Base-by-base conservation (phyloP, 2,329 filamentous ascomycete genomes). In the Parastagonospora nodorum region DNA sequence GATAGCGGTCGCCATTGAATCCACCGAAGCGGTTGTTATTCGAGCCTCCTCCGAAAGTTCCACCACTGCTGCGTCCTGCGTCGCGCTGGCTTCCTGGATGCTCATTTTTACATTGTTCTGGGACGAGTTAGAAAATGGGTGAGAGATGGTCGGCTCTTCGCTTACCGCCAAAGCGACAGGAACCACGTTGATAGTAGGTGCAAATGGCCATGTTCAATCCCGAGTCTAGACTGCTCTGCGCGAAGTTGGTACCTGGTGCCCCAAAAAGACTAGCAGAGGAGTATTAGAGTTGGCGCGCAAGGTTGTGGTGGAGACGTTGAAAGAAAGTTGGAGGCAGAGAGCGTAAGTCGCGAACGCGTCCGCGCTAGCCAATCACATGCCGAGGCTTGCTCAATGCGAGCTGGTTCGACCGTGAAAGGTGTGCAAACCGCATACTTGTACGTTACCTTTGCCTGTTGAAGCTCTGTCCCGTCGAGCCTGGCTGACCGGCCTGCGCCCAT, bases 101-200 rank as follows among this genome's bases (percentile, higher is more conserved):
- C 48, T 86, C 83, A 67, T 79, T 80, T 57, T 76, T 82, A 73
- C 85, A 88, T 43, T 70, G 75, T 52, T 83, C 85, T 87, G 29
- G 15, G 12, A 38, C 7, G n/a, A 46, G 43, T 64, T 32, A 67
- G 50, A 29, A 8, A 42, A 16, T 6, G 28, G 49, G 32, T 8
- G 16, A 9, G 12, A 35, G 15, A 27, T 1, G 27, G 27, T 1
- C n/a, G 30, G 10, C 27, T 46, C 39, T 28, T 44, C 15, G 28
- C 78, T 57, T 77, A 87, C 86, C 78, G 74, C 87, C 87, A 67
- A 82, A 85, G 64, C 77, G 83, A 77, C 88, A 91, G 55, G 78
- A 79, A 37, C 86, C 86, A 68, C 86, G 80, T 67, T 82, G 80
- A 65, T 80, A 90, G 70, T 83, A 90, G 57, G 74, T 80, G 77